Conservation (phyloP, 129 eudicot species). For the Erigeron canadensis region DNA sequence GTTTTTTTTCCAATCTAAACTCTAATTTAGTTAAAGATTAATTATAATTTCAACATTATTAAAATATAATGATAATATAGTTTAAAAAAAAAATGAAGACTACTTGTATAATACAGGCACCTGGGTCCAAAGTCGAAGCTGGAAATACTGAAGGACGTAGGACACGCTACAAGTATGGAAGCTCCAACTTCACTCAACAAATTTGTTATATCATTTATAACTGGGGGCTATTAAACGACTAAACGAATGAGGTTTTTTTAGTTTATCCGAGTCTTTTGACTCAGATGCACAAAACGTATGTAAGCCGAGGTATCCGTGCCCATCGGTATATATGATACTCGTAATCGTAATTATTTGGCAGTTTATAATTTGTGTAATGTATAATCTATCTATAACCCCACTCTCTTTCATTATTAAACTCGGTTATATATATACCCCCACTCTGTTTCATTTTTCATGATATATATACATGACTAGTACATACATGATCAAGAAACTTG, state of each 20-base stretch:
- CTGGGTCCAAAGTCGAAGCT: slow-evolving; percentile 58
- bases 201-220: slow-evolving; percentile 38
- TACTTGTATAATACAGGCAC: slow-evolving; percentile 35
- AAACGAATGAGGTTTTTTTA: not conserved
- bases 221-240: not conserved
- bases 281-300: too few species aligned
- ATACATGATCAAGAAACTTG: too few species aligned
- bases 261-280: not conserved
- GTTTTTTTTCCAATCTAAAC: not conserved
- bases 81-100: not conserved
- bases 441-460: not conserved
- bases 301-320: too few species aligned
- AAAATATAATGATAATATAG: not conserved
- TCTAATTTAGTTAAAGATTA: not conserved
- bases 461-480: not conserved
- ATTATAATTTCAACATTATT: not conserved
- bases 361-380: slow-evolving; percentile 1
- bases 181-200: slow-evolving; percentile 46
- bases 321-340: too few species aligned
- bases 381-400: too few species aligned
- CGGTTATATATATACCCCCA: too few species aligned
- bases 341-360: not conserved
- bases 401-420: too few species aligned
- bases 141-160: slow-evolving; percentile 52
- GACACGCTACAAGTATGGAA: slow-evolving; percentile 69